phyloP scores from a whole-genome alignment of 768 basidiomycete species.

The Tricholoma terreum region DNA sequence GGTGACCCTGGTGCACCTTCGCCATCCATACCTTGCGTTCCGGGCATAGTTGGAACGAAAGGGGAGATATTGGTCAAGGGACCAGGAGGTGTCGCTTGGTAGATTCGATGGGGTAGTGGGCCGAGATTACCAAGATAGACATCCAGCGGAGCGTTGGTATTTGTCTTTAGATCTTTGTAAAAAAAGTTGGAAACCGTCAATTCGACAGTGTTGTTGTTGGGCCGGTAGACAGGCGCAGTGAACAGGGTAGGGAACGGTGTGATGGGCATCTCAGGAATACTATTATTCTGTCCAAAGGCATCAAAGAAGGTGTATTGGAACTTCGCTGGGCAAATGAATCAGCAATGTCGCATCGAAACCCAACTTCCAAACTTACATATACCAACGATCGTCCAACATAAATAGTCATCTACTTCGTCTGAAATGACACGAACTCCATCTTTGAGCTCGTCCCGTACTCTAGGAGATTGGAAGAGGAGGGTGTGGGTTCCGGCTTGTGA shows the following conservation, averaged over 20 bases:
- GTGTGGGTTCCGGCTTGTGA: constrained; percentile 80
- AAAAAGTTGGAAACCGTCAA: constrained; percentile 88
- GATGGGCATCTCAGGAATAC: constrained; percentile 74
- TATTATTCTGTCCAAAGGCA: constrained; percentile 76
- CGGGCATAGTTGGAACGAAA: constrained; percentile 48
- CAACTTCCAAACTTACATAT: constrained; percentile 62
- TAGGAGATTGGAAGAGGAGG: constrained; percentile 73
- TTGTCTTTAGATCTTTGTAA: constrained; percentile 68
- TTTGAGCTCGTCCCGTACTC: constrained; percentile 78
- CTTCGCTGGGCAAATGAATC: constrained; percentile 53
- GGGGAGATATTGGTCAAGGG: constrained; percentile 62
- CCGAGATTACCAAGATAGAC: constrained; percentile 90
- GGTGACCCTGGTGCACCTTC: constrained; percentile 28
- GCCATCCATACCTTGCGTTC: constrained; percentile 31
- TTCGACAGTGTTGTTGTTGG: constrained; percentile 71
- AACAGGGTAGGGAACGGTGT: constrained; percentile 90
- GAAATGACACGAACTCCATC: constrained; percentile 72
- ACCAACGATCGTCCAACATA: constrained; percentile 95
- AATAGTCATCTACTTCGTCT: constrained; percentile 92
- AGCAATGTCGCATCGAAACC: not conserved
- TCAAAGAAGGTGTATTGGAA: constrained; percentile 96
- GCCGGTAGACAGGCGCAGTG: constrained; percentile 72
- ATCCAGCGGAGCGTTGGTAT: constrained; percentile 68
- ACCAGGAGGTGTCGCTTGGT: constrained; percentile 68
- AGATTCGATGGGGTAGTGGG: constrained; percentile 75